These are phyloP conservation scores for Pelargonium australe DNA, from an alignment of 441 rosid genomes.

Conservation along the genomic window DNA sequence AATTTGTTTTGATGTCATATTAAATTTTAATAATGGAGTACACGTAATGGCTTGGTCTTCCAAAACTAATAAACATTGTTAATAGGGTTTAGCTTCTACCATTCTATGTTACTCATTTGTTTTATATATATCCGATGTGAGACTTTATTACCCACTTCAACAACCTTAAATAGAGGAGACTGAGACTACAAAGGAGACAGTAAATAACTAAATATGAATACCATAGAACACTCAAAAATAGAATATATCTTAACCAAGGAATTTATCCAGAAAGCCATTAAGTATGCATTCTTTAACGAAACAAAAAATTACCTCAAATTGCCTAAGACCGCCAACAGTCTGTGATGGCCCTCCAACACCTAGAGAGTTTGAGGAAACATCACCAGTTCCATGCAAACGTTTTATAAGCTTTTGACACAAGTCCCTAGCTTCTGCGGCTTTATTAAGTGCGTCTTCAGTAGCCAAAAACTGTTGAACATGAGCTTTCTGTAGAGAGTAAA, in stretches of 20 bases:
- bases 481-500: conserved; percentile 57
- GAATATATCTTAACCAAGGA: neutral
- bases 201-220: neutral
- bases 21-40: no score
- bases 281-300: neutral
- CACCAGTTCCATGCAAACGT: conserved; percentile 63
- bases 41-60: no score
- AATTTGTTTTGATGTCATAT: no score
- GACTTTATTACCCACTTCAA: no score
- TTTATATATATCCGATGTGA: no score
- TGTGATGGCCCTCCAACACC: conserved; percentile 2
- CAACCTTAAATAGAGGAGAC: no score
- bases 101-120: no score
- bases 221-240: neutral
- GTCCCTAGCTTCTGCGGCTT: conserved; percentile 81
- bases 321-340: conserved; percentile 50
- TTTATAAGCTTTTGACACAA: conserved; percentile 60
- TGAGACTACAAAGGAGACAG: neutral
- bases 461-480: conserved; percentile 95
- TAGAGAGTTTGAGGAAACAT: conserved; percentile 49
- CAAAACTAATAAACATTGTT: no score
- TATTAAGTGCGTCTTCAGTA: conserved; percentile 84
- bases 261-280: neutral
- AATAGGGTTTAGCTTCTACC: no score
- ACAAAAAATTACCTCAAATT: conserved; percentile 56